These are phyloP conservation scores for Rutstroemia sp. DNA, from an alignment of 2,329 filamentous ascomycete species.

Conservation along the genomic window DNA sequence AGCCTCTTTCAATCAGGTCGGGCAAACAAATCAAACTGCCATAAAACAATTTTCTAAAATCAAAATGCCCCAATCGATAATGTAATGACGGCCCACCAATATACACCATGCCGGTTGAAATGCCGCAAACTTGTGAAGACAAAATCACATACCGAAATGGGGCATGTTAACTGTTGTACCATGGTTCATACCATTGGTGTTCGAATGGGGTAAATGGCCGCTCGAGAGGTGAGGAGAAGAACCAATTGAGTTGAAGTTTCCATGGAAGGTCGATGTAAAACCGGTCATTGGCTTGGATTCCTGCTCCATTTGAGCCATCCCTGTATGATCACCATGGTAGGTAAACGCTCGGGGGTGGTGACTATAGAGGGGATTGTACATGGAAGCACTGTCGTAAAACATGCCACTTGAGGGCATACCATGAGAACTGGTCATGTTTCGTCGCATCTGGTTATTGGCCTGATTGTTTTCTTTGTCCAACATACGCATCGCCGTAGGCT, in stretches of 20 bases:
- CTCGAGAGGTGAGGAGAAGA: background rate
- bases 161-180: conserved; percentile 6
- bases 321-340: conserved; percentile 9
- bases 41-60: conserved; percentile 4
- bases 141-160: conserved; percentile 14
- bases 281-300: conserved; percentile 1
- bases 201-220: conserved; percentile 6
- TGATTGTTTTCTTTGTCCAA: conserved; percentile 24
- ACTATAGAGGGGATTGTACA: conserved; percentile 25
- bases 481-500: conserved; percentile 14
- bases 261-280: conserved; percentile 11
- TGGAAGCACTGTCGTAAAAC: conserved; percentile 19
- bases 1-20: background rate
- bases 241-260: conserved; percentile 16
- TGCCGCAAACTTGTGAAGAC: background rate
- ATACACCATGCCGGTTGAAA: background rate
- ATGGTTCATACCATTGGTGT: background rate
- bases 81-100: background rate
- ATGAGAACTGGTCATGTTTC: conserved; percentile 17
- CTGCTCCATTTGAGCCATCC: background rate
- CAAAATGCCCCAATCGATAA: background rate
- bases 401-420: conserved; percentile 20
- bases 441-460: conserved; percentile 13
- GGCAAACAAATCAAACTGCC: background rate
- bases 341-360: conserved; percentile 19